phyloP scores from a whole-genome alignment of 2,329 filamentous ascomycete genomes.

The Didymella glomerata region DNA sequence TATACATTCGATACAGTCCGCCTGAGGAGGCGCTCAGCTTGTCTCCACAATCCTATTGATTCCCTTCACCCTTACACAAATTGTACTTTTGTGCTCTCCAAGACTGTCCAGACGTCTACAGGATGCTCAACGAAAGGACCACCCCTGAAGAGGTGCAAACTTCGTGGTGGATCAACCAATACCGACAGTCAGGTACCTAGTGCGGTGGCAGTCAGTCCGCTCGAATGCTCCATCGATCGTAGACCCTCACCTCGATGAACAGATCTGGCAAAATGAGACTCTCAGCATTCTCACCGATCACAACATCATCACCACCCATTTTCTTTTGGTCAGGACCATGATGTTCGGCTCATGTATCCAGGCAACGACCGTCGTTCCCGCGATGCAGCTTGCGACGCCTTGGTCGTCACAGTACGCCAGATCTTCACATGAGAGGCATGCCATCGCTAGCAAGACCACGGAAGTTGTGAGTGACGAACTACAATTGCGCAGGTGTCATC shows the following conservation, averaged over 20 bases:
- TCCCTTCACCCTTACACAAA: slow-evolving; percentile 3
- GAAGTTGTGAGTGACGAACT: not conserved
- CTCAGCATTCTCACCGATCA: not conserved
- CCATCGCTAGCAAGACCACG: not conserved
- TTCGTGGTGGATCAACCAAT: slow-evolving; percentile 1
- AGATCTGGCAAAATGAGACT: not conserved
- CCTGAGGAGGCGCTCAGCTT: slow-evolving; percentile 11
- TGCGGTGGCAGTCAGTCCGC: not conserved
- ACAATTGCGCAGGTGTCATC: not conserved
- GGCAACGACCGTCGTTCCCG: not conserved
- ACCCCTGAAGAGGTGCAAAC: not conserved
- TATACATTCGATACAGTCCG: slow-evolving; percentile 16
- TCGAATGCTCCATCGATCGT: not conserved
- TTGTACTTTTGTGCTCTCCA: not conserved
- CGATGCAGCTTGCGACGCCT: not conserved
- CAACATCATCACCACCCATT: no score
- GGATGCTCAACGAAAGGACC: not conserved
- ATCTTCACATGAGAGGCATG: not conserved
- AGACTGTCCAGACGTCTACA: not conserved
- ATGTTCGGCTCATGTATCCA: not conserved
- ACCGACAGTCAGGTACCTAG: not conserved
- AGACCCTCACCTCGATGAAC: not conserved
- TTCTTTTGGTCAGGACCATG: not conserved
- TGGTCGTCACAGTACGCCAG: not conserved
- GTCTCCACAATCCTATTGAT: slow-evolving; percentile 14